These are phyloP conservation scores for Lanmaoa pseudosensibilis DNA, from an alignment of 768 basidiomycete genomes.

Conservation along the genomic window DNA sequence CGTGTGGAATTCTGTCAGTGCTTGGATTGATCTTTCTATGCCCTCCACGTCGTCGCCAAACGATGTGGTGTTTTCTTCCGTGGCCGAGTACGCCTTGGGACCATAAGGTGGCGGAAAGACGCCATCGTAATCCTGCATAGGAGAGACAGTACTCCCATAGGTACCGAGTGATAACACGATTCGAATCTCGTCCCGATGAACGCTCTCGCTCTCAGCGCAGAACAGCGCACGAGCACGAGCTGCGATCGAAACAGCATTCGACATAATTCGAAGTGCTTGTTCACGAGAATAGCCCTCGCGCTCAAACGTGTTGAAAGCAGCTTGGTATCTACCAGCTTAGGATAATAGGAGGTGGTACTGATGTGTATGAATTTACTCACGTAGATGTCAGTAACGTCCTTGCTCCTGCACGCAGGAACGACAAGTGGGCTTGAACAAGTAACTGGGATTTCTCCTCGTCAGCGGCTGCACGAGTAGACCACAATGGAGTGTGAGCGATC, in stretches of 20 bases:
- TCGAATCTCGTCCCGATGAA: slow-evolving; percentile 31
- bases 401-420: slow-evolving; percentile 66
- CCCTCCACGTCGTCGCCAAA: slow-evolving; percentile 40
- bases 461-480: slow-evolving; percentile 66
- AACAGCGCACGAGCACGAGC: slow-evolving; percentile 43
- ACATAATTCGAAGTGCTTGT: slow-evolving; percentile 50
- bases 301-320: slow-evolving; percentile 53
- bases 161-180: slow-evolving; percentile 75
- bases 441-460: slow-evolving; percentile 45
- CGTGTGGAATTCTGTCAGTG: slow-evolving; percentile 62
- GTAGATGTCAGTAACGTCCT: slow-evolving; percentile 67
- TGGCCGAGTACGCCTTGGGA: slow-evolving; percentile 44
- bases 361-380: slow-evolving; percentile 36
- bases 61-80: slow-evolving; percentile 41
- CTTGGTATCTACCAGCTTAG: slow-evolving; percentile 57
- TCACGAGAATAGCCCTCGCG: slow-evolving; percentile 46
- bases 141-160: slow-evolving; percentile 64
- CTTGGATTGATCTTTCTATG: slow-evolving; percentile 42
- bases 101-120: slow-evolving; percentile 77
- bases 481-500: slow-evolving; percentile 57
- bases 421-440: slow-evolving; percentile 58
- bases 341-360: background rate
- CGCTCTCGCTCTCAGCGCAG: slow-evolving; percentile 22
- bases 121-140: slow-evolving; percentile 73
- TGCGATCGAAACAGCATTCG: slow-evolving; percentile 53